Percentiles rank a stretch among this genome's conserved stretches.
Evolutionary conservation across 805 yeast genomes (phyloP).

Genomic region (Wickerhamomyces canadensis): DNA sequence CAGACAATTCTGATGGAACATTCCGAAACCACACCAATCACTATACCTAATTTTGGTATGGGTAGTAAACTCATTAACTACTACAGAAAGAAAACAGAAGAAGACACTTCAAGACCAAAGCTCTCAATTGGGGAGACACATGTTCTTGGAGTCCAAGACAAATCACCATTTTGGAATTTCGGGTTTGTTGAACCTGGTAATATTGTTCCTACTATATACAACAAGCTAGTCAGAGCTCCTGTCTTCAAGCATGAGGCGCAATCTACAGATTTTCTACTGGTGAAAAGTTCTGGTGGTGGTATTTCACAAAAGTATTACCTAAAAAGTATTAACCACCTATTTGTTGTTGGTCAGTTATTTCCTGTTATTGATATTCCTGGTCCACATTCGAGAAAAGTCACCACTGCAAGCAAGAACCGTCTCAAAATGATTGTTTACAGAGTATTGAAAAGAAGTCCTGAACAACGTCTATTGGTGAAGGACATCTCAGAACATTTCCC

Average conservation of each 20-base stretch:
- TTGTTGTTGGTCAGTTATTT: constrained; percentile 85
- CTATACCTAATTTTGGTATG: constrained; percentile 90
- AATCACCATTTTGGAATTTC: constrained; percentile 97
- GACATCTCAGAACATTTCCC: constrained; percentile 93
- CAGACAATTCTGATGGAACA: constrained; percentile 78
- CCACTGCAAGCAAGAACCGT: constrained; percentile 86
- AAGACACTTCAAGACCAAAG: constrained; percentile 83
- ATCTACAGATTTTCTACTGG: constrained; percentile 73
- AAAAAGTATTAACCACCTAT: constrained; percentile 63
- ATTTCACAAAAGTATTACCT: constrained; percentile 58
- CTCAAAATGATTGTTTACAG: constrained; percentile 91
- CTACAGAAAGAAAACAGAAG: constrained; percentile 76
- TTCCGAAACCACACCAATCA: constrained; percentile 81
- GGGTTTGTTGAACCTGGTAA: constrained; percentile 95
- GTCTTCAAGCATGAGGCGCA: constrained; percentile 79
- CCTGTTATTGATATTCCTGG: constrained; percentile 97
- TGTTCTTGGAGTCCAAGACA: constrained; percentile 91
- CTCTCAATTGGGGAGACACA: constrained; percentile 89
- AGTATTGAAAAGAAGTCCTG: constrained; percentile 69
- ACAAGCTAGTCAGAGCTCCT: constrained; percentile 89
- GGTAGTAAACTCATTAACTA: constrained; percentile 90
- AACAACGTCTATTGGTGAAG: constrained; percentile 71
- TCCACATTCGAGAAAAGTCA: constrained; percentile 93
- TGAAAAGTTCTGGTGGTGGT: constrained; percentile 81
- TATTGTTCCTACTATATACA: constrained; percentile 88